These are phyloP conservation scores for Hymenoscyphus repandus DNA, from an alignment of 2,329 filamentous ascomycete species.

Conservation along the genomic window DNA sequence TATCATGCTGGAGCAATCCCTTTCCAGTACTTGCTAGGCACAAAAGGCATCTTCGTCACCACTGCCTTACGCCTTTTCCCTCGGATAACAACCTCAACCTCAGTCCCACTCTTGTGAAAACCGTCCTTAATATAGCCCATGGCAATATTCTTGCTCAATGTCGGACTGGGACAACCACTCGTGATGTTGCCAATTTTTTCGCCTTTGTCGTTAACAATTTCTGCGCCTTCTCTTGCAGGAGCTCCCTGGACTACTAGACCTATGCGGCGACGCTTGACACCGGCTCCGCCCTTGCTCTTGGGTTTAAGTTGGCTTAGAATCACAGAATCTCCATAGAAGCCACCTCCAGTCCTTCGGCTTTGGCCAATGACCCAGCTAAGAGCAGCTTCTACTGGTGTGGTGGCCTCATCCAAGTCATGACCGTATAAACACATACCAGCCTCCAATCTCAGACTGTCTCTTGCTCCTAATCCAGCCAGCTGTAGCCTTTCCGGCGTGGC, in stretches of 20 bases:
- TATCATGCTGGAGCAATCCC: conserved; percentile 2
- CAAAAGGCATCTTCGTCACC: conserved; percentile 68
- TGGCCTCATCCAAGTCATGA: conserved; percentile 84
- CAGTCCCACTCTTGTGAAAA: conserved; percentile 63
- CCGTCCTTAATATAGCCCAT: conserved; percentile 78
- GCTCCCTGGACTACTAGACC: conserved; percentile 80
- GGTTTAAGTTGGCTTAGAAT: conserved; percentile 73
- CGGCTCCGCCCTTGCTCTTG: conserved; percentile 65
- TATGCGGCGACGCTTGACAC: conserved; percentile 67
- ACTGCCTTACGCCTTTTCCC: conserved; percentile 61
- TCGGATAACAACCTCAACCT: conserved; percentile 58
- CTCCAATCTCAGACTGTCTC: conserved; percentile 89
- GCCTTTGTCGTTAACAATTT: conserved; percentile 61
- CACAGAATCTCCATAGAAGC: conserved; percentile 79
- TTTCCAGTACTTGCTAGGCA: conserved; percentile 57
- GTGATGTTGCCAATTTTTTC: conserved; percentile 75
- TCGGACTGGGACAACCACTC: conserved; percentile 84
- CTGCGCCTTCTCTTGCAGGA: conserved; percentile 82
- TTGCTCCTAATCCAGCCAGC: conserved; percentile 81
- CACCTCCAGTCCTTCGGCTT: conserved; percentile 59
- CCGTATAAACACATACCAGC: conserved; percentile 99
- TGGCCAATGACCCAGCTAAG: conserved; percentile 82
- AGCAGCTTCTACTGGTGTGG: conserved; percentile 61
- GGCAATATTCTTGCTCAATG: conserved; percentile 82
- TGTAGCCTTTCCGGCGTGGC: conserved; percentile 60